These are phyloP conservation scores for Manihot esculenta DNA, from an alignment of 441 rosid genomes.

Conservation along the genomic window DNA sequence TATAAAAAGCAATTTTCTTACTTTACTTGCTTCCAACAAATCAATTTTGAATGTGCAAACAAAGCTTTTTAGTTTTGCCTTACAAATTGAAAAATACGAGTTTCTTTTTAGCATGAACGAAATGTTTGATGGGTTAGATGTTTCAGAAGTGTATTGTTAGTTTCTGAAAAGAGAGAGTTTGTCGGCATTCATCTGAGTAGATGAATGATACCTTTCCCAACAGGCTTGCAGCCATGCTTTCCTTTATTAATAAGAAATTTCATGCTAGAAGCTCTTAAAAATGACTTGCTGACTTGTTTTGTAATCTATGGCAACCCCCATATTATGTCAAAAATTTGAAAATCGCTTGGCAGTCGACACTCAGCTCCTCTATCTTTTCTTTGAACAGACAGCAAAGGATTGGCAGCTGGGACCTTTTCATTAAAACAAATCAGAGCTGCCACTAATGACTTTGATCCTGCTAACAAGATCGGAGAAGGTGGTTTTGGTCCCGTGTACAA, in stretches of 20 bases:
- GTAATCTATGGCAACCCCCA: no score
- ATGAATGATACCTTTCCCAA: neutral
- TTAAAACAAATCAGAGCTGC: conserved; percentile 25
- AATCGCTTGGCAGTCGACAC: no score
- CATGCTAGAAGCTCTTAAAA: neutral
- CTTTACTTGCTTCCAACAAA: no score
- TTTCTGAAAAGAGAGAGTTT: neutral
- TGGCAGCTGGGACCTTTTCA: conserved; percentile 25
- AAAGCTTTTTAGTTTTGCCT: no score
- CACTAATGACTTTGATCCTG: conserved; percentile 25
- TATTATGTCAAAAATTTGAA: no score
- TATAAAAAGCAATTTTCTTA: no score
- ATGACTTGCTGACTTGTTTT: conserved; percentile 3
- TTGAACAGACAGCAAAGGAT: conserved; percentile 9
- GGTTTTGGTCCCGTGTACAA: conserved; percentile 31
- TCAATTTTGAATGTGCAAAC: no score
- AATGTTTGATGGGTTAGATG: no score
- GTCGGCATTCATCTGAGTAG: neutral
- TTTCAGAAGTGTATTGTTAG: neutral
- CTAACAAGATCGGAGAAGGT: conserved; percentile 32
- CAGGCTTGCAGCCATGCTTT: neutral
- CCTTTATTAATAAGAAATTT: neutral
- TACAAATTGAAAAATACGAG: no score
- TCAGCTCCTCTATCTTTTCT: neutral
- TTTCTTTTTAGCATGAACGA: no score